Base-by-base conservation (phyloP, 352 stramenopile species). In the Thalassiosira gravida region DNA sequence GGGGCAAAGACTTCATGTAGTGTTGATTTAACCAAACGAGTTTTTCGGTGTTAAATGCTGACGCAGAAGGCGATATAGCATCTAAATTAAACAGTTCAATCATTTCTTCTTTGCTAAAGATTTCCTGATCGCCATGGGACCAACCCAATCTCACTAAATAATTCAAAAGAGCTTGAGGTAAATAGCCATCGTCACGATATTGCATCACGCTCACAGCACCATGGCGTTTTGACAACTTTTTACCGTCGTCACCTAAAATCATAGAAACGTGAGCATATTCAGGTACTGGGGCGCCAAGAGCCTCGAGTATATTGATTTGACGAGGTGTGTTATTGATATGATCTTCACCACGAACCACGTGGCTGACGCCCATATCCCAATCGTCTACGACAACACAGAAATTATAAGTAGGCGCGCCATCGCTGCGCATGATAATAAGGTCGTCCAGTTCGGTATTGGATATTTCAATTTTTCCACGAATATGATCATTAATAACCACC, bases 141-240 rank as follows among this genome's bases (percentile, higher is more conserved):
- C 97, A 99, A 14, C 97, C 97, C 16, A 99, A 92, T n/a, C 98
- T 85, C 13, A 96, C 95, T 7, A 99, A 92, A 72, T 98, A 99
- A 72, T 99, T 99, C 50, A 98, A 96, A 69, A 99, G 95, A 0
- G 96, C 96, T 76, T 95, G 96, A 11, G 97, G 93, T 6, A 98
- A 85, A 77, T 96, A 99, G 16, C 97, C 97, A 89, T 98, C 96
- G 57, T 97, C 92, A n/a, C 94, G 90, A 69, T 98, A 99, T 85
- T 99, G 96, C 74, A 98, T 95, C 53, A 98, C 97, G 0, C 95
- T 96, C 18, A 97, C 98, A 44, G 98, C 97, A 49, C 97, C 97
- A 80, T 99, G 97, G 68, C 97, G 91, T 90, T 99, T 99, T 7
- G 94, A 98, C n/a, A 99, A 86, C 82, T 99, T 99, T 49, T 97